Percentiles rank a stretch among this genome's conserved stretches.
Conservation (phyloP, 257 asterid species). For the Datura wrightii region DNA sequence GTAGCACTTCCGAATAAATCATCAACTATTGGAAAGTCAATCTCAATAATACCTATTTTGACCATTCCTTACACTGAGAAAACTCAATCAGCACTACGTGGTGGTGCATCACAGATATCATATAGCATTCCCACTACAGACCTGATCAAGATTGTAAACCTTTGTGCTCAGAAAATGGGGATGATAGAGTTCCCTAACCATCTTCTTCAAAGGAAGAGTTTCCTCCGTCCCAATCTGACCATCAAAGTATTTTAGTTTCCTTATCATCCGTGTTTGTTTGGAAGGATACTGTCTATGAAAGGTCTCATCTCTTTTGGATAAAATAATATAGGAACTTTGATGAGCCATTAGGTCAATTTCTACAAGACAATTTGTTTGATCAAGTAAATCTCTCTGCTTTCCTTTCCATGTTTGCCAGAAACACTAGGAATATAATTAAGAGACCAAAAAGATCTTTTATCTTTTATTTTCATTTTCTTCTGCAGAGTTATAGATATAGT, state of each 20-base stretch:
- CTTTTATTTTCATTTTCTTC: conserved; percentile 32
- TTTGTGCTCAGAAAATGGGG: conserved; percentile 44
- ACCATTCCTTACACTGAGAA: conserved; percentile 50
- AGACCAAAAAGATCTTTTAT: conserved; percentile 2
- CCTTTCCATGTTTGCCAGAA: conserved; percentile 18
- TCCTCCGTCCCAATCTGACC: conserved; percentile 89
- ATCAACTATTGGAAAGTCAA: conserved; percentile 69
- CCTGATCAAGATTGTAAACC: conserved; percentile 45
- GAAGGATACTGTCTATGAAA: conserved; percentile 97
- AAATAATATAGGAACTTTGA: conserved; percentile 86
- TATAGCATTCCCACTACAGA: conserved; percentile 59
- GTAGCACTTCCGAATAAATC: conserved; percentile 81
- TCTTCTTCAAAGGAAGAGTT: conserved; percentile 68
- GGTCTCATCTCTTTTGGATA: conserved; percentile 86
- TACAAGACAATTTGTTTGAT: conserved; percentile 90
- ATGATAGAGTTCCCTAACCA: conserved; percentile 42
- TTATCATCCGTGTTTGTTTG: conserved; percentile 88
- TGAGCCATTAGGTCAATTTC: conserved; percentile 93
- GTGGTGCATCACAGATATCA: conserved; percentile 62
- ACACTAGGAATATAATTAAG: conserved; percentile 3
- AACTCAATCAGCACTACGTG: conserved; percentile 52
- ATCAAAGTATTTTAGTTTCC: conserved; percentile 90
- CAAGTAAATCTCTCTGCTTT: conserved; percentile 61
- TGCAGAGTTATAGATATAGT: conserved; percentile 74
- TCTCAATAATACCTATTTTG: conserved; percentile 75